Conservation (phyloP, 2,329 filamentous ascomycete species). For the Aspergillus sp. region DNA sequence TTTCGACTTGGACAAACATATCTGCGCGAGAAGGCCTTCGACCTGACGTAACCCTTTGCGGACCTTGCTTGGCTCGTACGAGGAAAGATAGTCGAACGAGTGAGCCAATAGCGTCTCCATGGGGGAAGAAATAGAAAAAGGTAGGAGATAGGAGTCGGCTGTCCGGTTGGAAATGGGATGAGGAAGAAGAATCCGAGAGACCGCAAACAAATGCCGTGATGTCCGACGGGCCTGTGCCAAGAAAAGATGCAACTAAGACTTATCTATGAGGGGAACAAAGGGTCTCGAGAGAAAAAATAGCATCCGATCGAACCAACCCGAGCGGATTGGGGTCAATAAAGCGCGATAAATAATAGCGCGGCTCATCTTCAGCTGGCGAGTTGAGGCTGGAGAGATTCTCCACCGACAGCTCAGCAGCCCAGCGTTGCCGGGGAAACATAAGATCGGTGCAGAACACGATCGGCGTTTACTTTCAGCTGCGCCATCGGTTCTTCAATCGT, state of each 20-base stretch:
- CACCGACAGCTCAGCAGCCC: constrained; percentile 17
- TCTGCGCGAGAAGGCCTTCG: constrained; percentile 88
- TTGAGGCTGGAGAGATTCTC: neutral
- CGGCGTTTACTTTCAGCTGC: constrained; percentile 2
- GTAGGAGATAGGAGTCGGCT: neutral
- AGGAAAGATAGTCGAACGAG: constrained; percentile 95
- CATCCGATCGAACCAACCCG: constrained; percentile 3
- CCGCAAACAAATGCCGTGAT: neutral
- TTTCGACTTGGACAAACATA: constrained; percentile 69
- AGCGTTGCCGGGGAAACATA: constrained; percentile 15
- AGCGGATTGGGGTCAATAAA: constrained; percentile 3
- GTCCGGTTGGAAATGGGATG: neutral
- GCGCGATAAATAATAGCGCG: constrained; percentile 5
- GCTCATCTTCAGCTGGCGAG: neutral
- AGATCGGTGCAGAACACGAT: neutral
- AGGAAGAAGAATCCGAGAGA: constrained; percentile 1
- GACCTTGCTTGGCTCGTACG: constrained; percentile 84
- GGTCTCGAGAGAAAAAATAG: constrained; percentile 7
- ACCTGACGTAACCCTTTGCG: constrained; percentile 92
- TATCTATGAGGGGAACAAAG: constrained; percentile 5
- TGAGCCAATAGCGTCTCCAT: constrained; percentile 94
- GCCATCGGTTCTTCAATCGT: no score
- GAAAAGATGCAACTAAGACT: constrained; percentile 5
- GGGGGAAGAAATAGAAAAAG: constrained; percentile 2
- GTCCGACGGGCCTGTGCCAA: constrained; percentile 3